phyloP scores from a whole-genome alignment of 2,329 filamentous ascomycete genomes.

The Microsporum ferrugineum region DNA sequence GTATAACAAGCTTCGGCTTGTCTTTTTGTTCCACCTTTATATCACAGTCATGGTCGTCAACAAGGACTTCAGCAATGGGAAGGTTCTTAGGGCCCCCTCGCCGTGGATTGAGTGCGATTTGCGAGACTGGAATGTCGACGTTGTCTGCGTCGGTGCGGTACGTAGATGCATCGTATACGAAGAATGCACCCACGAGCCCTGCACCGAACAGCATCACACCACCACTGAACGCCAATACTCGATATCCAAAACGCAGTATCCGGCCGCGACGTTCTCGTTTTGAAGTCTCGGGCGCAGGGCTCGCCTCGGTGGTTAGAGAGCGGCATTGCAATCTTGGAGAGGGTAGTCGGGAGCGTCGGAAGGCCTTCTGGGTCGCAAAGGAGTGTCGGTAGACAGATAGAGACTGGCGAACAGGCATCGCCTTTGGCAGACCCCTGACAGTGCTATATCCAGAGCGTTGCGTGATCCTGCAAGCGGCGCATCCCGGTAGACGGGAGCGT shows the following conservation, averaged over 20 bases:
- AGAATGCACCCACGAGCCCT: slow-evolving; percentile 65
- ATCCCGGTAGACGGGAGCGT: slow-evolving; percentile 1
- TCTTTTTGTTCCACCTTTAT: slow-evolving; percentile 60
- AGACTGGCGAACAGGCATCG: not conserved
- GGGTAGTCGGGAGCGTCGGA: not conserved
- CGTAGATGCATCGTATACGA: slow-evolving; percentile 84
- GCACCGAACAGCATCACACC: slow-evolving; percentile 62
- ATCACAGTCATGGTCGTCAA: slow-evolving; percentile 77
- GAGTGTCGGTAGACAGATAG: not conserved
- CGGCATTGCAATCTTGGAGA: not conserved
- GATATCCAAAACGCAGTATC: slow-evolving; percentile 36
- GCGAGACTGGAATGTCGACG: slow-evolving; percentile 70
- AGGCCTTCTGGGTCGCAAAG: not conserved
- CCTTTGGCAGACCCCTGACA: not conserved
- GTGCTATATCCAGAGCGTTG: not conserved
- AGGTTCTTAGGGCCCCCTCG: slow-evolving; percentile 88
- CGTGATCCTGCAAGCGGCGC: not conserved
- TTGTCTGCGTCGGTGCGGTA: slow-evolving; percentile 61
- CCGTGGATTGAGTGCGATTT: slow-evolving; percentile 67
- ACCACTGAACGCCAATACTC: slow-evolving; percentile 60
- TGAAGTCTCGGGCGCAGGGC: not conserved
- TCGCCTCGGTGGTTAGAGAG: not conserved
- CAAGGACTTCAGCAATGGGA: slow-evolving; percentile 73
- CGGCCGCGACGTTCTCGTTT: not conserved
- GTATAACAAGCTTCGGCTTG: slow-evolving; percentile 83